Evolutionary conservation across 371 early-diverging fungal genomes (phyloP).

Genomic region (Mortierella sp.): DNA sequence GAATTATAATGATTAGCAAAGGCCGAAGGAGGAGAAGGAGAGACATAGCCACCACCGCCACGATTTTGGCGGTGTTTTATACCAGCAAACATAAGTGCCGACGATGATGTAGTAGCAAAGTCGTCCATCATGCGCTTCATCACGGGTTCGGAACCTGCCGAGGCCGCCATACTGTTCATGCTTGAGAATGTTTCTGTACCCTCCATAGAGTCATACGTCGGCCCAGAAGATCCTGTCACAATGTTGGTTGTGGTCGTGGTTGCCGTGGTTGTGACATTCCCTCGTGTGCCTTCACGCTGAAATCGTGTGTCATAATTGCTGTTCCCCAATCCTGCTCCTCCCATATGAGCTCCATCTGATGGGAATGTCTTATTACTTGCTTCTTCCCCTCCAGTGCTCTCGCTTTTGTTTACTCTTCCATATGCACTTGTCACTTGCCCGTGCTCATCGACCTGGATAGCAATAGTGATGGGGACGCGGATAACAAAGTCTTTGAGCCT

Average conservation of each 20-base stretch:
- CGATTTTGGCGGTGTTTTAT: conserved; percentile 1
- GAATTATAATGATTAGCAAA: neutral
- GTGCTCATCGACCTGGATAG: conserved; percentile 29
- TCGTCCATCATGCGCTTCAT: conserved; percentile 10
- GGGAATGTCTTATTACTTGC: neutral
- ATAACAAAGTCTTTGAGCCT: conserved; percentile 52
- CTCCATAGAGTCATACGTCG: neutral
- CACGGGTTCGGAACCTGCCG: neutral
- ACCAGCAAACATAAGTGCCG: neutral
- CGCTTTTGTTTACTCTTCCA: neutral
- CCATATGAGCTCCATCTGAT: neutral
- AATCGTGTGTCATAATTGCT: neutral
- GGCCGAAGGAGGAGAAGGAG: neutral
- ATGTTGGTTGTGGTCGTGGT: conserved; percentile 10
- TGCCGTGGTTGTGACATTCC: conserved; percentile 7
- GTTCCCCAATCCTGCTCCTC: too few relatives aligned
- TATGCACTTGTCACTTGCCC: neutral
- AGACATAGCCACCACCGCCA: too few relatives aligned
- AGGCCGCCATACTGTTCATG: conserved; percentile 8
- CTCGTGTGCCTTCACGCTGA: neutral
- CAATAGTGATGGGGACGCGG: conserved; percentile 45
- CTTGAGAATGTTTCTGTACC: neutral
- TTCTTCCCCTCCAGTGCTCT: neutral
- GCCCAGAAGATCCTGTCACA: conserved; percentile 11
- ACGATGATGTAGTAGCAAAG: neutral